phyloP scores from a whole-genome alignment of 441 rosid genomes.

The Hura crepitans region DNA sequence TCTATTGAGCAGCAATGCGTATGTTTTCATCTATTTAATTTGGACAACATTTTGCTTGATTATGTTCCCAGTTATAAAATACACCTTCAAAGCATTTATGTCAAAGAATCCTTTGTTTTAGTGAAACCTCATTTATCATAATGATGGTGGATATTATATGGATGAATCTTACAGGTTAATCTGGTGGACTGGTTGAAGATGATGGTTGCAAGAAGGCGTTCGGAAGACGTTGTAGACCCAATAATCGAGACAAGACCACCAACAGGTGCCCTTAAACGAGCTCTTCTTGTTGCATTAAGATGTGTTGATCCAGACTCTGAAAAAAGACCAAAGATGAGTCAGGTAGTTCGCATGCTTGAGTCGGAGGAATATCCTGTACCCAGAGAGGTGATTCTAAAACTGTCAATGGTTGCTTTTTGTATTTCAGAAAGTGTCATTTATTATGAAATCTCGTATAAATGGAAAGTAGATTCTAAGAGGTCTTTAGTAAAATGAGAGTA shows the following conservation, averaged over 20 bases:
- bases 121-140: conserved; percentile 8
- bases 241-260: conserved; percentile 66
- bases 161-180: conserved; percentile 56
- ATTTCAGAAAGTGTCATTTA: neutral
- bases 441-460: neutral
- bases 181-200: conserved; percentile 93
- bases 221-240: conserved; percentile 82
- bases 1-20: conserved; percentile 5
- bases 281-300: conserved; percentile 80
- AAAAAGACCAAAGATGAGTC: conserved; percentile 90
- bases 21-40: neutral
- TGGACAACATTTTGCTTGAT: neutral
- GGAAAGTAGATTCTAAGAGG: neutral
- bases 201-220: conserved; percentile 74
- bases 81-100: neutral
- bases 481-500: neutral
- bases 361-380: conserved; percentile 82
- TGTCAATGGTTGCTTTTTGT: neutral
- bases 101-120: neutral
- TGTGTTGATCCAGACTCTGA: conserved; percentile 89
- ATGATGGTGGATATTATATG: no score
- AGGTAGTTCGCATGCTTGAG: conserved; percentile 97
- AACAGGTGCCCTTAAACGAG: conserved; percentile 69
- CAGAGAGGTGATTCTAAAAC: conserved; percentile 60
- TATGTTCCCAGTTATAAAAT: neutral